Percentiles rank a stretch among this genome's conserved stretches.
Evolutionary conservation across 2,329 filamentous ascomycete genomes (phyloP).

Genomic region (Pseudofabraea citricarpa): DNA sequence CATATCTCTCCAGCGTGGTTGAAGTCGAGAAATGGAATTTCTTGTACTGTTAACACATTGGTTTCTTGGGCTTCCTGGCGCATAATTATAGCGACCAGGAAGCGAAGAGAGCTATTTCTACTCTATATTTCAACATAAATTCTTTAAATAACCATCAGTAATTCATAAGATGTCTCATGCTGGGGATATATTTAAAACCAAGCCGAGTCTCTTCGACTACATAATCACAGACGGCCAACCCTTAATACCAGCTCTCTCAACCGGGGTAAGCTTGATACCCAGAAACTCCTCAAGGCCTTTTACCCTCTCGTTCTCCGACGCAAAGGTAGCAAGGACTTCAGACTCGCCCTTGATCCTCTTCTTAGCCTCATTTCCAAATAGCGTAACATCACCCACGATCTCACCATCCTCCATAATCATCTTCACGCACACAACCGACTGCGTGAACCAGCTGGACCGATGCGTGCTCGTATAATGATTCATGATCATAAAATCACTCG

Average conservation of each 20-base stretch:
- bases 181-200: too few species aligned
- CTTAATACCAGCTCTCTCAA: conserved; percentile 46
- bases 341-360: conserved; percentile 42
- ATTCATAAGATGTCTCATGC: too few species aligned
- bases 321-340: conserved; percentile 38
- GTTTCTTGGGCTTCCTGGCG: too few species aligned
- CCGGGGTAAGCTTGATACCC: conserved; percentile 40
- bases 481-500: conserved; percentile 54
- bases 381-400: conserved; percentile 45
- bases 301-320: conserved; percentile 46
- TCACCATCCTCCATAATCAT: conserved; percentile 46
- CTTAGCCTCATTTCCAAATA: conserved; percentile 46
- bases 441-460: conserved; percentile 47
- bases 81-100: too few species aligned
- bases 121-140: too few species aligned
- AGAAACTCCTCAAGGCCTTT: conserved; percentile 44
- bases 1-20: too few species aligned
- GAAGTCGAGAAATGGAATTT: too few species aligned
- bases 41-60: too few species aligned
- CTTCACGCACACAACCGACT: conserved; percentile 47
- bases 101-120: too few species aligned
- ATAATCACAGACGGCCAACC: conserved; percentile 39
- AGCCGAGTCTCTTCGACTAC: too few species aligned
- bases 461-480: conserved; percentile 48
- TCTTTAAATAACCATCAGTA: too few species aligned